These are phyloP conservation scores for Zygoascus tannicola DNA, from an alignment of 805 yeast genomes.

Conservation along the genomic window DNA sequence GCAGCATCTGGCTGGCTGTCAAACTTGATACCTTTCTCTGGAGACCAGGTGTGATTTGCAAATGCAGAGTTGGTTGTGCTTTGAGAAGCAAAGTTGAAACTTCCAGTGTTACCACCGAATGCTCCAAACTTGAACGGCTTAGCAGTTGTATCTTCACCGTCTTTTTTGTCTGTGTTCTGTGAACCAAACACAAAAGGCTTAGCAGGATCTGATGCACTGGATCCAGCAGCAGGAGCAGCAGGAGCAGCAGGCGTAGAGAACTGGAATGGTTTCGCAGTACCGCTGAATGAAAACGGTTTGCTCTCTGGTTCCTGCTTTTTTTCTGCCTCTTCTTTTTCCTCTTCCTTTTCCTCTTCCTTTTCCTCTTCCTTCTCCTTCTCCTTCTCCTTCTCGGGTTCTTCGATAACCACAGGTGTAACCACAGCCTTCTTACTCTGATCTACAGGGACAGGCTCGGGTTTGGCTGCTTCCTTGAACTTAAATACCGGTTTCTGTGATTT, in stretches of 20 bases:
- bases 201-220: not conserved
- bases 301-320: not conserved
- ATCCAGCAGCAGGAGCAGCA: slow-evolving; percentile 3
- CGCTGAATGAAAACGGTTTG: slow-evolving; percentile 4
- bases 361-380: too few relatives aligned
- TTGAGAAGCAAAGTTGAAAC: not conserved
- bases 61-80: not conserved
- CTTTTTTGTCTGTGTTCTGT: not conserved
- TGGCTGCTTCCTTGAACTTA: slow-evolving; percentile 6
- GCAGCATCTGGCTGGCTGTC: slow-evolving; percentile 8
- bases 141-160: not conserved
- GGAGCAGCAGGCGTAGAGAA: too few relatives aligned
- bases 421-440: too few relatives aligned
- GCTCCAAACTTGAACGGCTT: slow-evolving; percentile 23
- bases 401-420: too few relatives aligned
- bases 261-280: too few relatives aligned
- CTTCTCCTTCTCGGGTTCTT: too few relatives aligned
- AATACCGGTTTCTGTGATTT: slow-evolving; percentile 4
- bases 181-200: not conserved
- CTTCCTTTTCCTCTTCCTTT: not conserved
- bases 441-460: not conserved
- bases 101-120: not conserved
- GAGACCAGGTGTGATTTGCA: slow-evolving; percentile 24
- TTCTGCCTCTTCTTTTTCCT: not conserved
- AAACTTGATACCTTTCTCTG: slow-evolving; percentile 27